Base-by-base conservation (phyloP, 1,284 basidiomycete genomes). In the Acaromyces ingoldii region DNA sequence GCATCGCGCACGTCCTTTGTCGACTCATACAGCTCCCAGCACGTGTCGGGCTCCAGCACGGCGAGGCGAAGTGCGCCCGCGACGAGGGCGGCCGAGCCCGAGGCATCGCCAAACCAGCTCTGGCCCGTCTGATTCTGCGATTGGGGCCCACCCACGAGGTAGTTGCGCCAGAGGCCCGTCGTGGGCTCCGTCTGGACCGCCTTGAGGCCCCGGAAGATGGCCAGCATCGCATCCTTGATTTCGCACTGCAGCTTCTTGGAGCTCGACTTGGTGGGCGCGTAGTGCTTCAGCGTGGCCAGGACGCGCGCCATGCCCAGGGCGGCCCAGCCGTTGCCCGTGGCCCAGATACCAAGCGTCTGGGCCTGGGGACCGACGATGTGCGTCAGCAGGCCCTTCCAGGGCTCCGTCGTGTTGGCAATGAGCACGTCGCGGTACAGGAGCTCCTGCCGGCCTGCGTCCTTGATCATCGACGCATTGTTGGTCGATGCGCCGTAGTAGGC, bases 281-380 rank as follows among this genome's bases (percentile, higher is more conserved):
- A 87, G 49, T 83, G 79, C 58, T 82, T 77, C 51, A 90, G 84
- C 2, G 87, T 88, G 0, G 82, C 84, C 1, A 87, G 78, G 1
- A 90, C 88, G n/a, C 89, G 84, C 4, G 87, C 78, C 81, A 90
- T 89, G 0, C 89, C 89, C 2, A 85, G 86, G 0, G 87, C 85
- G 0, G 85, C 89, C 89, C 89, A 91, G 0, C 80, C 89, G 52
- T 91, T 90, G 0, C 89, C 88, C 9, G 87, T 87, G 0, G 1
- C 85, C 86, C 39, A 79, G 54, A 68, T 87, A 82, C 52, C 65
- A 4, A 51, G 21, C 15, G 61, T 58, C 9, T 43, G 30, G 37
- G 54, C 56, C 33, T 55, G 45, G 1, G 62, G 58, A 11, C 55
- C 46, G 24, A 49, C 26, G 38, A 74, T 74, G 53, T 74, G 71